Conservation (phyloP, 331 rosid genomes). For the Acacia pycnantha region DNA sequence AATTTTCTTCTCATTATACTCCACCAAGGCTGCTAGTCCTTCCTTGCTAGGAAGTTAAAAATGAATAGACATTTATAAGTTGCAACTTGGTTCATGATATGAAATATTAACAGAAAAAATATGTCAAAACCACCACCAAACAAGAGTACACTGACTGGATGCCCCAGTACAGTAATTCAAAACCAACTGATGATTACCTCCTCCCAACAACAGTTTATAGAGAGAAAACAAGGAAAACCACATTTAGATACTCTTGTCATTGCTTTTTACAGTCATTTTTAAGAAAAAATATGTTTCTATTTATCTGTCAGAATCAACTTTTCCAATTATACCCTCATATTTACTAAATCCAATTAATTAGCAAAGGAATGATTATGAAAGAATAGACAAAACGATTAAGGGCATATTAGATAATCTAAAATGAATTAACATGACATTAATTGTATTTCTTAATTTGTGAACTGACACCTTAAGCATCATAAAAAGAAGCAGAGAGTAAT, state of each 20-base stretch:
- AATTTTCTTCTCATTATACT: slow-evolving; percentile 93
- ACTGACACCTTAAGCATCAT: not conserved
- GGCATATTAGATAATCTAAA: not conserved
- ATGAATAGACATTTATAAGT: slow-evolving; percentile 6
- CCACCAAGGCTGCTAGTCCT: slow-evolving; percentile 86
- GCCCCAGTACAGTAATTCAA: not conserved
- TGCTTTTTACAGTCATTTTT: not conserved
- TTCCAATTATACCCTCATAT: not conserved
- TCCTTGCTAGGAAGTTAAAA: slow-evolving; percentile 69
- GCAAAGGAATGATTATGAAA: not conserved
- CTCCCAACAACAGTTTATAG: not conserved
- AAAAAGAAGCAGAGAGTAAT: not conserved
- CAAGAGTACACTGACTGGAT: not conserved
- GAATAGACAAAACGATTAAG: not conserved
- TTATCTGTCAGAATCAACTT: not conserved
- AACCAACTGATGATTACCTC: not conserved
- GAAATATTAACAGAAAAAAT: not conserved
- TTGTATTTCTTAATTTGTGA: not conserved
- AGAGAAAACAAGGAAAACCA: not conserved
- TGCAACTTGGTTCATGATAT: not conserved
- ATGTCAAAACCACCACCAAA: not conserved
- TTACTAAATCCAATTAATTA: not conserved
- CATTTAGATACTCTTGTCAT: not conserved
- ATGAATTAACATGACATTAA: not conserved
- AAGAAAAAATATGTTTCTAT: not conserved